Evolutionary conservation across 371 early-diverging fungal genomes (phyloP).

Genomic region (Mucor ambiguus): DNA sequence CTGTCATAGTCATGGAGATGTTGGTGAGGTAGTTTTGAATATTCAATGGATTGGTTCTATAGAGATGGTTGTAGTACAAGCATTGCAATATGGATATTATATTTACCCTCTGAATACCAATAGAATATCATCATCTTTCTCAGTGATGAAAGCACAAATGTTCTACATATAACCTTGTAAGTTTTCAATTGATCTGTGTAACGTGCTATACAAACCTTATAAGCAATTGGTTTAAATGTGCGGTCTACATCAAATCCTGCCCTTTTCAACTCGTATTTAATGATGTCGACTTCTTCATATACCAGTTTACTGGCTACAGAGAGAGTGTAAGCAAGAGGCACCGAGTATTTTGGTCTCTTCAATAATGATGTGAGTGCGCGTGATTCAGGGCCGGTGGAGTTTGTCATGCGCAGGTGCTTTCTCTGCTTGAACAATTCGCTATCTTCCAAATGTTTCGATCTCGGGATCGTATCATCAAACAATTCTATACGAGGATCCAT

Average conservation of each 20-base stretch:
- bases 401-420: slow-evolving; percentile 25
- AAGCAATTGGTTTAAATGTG: slow-evolving; percentile 59
- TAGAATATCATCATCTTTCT: slow-evolving; percentile 62
- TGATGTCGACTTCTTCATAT: slow-evolving; percentile 59
- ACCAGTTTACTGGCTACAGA: slow-evolving; percentile 58
- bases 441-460: slow-evolving; percentile 25
- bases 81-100: neutral
- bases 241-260: slow-evolving; percentile 59
- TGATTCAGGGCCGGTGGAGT: slow-evolving; percentile 15
- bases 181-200: slow-evolving; percentile 2
- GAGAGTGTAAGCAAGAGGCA: slow-evolving; percentile 56
- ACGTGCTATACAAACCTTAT: slow-evolving; percentile 43
- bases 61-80: neutral
- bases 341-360: slow-evolving; percentile 47
- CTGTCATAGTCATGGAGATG: slow-evolving; percentile 48
- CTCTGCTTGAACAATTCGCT: slow-evolving; percentile 26
- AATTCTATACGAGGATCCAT: slow-evolving; percentile 36
- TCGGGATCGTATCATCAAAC: slow-evolving; percentile 34
- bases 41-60: slow-evolving; percentile 62
- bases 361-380: slow-evolving; percentile 18
- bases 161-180: slow-evolving; percentile 35
- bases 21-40: slow-evolving; percentile 65
- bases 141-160: slow-evolving; percentile 60
- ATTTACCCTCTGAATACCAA: slow-evolving; percentile 60
- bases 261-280: slow-evolving; percentile 55